Evolutionary conservation across 2,329 filamentous ascomycete genomes (phyloP).

Genomic region (Colletotrichum tamarilloi): DNA sequence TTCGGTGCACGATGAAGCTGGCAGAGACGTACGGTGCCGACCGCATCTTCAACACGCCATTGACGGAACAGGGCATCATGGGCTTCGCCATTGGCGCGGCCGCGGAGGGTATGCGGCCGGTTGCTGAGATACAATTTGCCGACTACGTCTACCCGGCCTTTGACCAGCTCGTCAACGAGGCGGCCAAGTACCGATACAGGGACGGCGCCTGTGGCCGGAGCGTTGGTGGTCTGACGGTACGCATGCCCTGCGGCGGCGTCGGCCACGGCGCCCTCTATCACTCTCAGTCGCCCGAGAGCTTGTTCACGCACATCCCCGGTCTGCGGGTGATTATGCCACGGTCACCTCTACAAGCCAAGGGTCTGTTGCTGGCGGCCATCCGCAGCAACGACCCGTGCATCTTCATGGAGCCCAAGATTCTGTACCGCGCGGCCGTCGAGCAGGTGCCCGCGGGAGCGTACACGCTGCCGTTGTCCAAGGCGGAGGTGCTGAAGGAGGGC

Average conservation of each 20-base stretch:
- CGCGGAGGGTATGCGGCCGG: conserved; percentile 89
- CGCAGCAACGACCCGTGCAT: conserved; percentile 87
- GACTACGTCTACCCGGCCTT: conserved; percentile 95
- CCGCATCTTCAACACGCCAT: conserved; percentile 94
- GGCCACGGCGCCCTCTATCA: conserved; percentile 91
- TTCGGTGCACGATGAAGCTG: conserved; percentile 92
- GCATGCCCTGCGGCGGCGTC: conserved; percentile 91
- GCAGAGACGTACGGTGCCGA: conserved; percentile 88
- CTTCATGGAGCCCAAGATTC: conserved; percentile 94
- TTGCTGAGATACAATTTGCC: conserved; percentile 96
- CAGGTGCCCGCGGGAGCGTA: conserved; percentile 87
- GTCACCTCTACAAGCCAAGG: conserved; percentile 89
- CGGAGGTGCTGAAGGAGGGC: conserved; percentile 84
- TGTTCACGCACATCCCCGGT: conserved; percentile 91
- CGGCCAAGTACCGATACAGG: conserved; percentile 86
- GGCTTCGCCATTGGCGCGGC: conserved; percentile 93
- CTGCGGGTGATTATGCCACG: conserved; percentile 87
- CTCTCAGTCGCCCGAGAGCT: conserved; percentile 86
- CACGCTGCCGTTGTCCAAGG: conserved; percentile 85
- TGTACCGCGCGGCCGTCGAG: conserved; percentile 92
- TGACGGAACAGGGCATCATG: conserved; percentile 93
- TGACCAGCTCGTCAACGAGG: conserved; percentile 94
- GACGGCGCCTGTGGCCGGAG: conserved; percentile 68
- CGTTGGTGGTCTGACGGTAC: conserved; percentile 83
- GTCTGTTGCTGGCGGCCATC: conserved; percentile 81